phyloP scores from a whole-genome alignment of 352 stramenopile species.

The Globisporangium cystogenes region DNA sequence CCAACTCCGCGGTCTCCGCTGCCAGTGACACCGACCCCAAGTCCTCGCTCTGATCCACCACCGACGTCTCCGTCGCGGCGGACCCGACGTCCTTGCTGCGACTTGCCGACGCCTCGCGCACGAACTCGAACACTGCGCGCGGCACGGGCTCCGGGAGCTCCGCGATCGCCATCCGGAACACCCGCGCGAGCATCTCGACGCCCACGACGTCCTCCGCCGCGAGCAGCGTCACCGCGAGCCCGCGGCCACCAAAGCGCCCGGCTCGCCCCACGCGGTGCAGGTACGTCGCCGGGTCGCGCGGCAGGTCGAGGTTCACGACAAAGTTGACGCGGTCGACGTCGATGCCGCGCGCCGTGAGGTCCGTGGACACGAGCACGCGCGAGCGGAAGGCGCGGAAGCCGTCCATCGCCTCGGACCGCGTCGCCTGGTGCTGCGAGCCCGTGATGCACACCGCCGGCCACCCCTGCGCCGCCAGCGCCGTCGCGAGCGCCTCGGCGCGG shows the following conservation, averaged over 20 bases:
- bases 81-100: conserved; percentile 10
- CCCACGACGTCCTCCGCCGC: conserved; percentile 36
- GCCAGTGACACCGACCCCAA: neutral
- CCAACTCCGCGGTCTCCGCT: neutral
- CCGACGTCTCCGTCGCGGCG: neutral
- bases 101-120: neutral
- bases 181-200: conserved; percentile 46
- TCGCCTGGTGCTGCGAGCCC: conserved; percentile 52
- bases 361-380: conserved; percentile 71
- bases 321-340: conserved; percentile 78
- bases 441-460: conserved; percentile 68
- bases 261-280: conserved; percentile 71
- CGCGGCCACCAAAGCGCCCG: conserved; percentile 69
- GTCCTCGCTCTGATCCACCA: neutral
- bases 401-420: conserved; percentile 57
- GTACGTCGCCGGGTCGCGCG: conserved; percentile 68
- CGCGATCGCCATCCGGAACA: conserved; percentile 67
- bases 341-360: conserved; percentile 71
- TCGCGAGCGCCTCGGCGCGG: conserved; percentile 54
- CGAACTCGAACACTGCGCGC: conserved; percentile 30
- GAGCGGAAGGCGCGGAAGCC: conserved; percentile 39
- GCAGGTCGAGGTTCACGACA: conserved; percentile 75
- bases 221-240: conserved; percentile 66
- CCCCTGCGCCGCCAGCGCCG: conserved; percentile 35
- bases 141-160: conserved; percentile 41